A percentile compares a stretch with the other conserved stretches of the same genome.
These are phyloP conservation scores for Pseudozyma pruni DNA, from an alignment of 1,284 basidiomycete species.

Conservation along the genomic window DNA sequence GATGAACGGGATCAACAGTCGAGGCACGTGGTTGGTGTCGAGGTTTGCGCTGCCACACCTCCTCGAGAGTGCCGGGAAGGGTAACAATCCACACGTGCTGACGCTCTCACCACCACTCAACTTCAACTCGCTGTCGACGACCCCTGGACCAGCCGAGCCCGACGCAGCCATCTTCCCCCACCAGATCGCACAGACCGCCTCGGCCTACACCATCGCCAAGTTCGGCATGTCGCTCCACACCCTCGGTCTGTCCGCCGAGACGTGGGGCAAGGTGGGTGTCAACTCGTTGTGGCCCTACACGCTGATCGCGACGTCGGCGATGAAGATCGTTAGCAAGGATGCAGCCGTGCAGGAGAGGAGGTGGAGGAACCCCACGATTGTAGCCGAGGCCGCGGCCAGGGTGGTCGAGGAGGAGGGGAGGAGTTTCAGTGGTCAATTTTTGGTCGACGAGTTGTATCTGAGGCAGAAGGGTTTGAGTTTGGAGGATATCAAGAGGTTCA, in stretches of 20 bases:
- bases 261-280: conserved; percentile 46
- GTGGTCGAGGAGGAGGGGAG: conserved; percentile 52
- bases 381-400: conserved; percentile 61
- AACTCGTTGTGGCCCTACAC: conserved; percentile 63
- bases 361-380: conserved; percentile 57
- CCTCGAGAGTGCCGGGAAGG: conserved; percentile 25
- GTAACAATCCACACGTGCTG: conserved; percentile 64
- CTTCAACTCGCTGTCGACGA: conserved; percentile 44
- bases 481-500: conserved; percentile 40
- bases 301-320: conserved; percentile 57
- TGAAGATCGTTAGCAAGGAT: conserved; percentile 58
- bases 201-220: conserved; percentile 65
- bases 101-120: conserved; percentile 62
- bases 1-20: conserved; percentile 60
- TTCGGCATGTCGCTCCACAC: conserved; percentile 63
- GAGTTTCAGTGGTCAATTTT: conserved; percentile 42
- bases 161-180: conserved; percentile 32
- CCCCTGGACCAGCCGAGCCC: conserved; percentile 31
- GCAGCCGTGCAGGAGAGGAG: conserved; percentile 45
- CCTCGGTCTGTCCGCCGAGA: conserved; percentile 61
- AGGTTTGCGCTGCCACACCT: conserved; percentile 64
- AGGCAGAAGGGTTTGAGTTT: conserved; percentile 42
- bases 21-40: conserved; percentile 62
- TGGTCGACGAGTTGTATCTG: conserved; percentile 66
- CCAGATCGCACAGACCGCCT: conserved; percentile 38